These are phyloP conservation scores for Leersia perrieri DNA, from an alignment of 176 grass and related monocot species.

Conservation along the genomic window DNA sequence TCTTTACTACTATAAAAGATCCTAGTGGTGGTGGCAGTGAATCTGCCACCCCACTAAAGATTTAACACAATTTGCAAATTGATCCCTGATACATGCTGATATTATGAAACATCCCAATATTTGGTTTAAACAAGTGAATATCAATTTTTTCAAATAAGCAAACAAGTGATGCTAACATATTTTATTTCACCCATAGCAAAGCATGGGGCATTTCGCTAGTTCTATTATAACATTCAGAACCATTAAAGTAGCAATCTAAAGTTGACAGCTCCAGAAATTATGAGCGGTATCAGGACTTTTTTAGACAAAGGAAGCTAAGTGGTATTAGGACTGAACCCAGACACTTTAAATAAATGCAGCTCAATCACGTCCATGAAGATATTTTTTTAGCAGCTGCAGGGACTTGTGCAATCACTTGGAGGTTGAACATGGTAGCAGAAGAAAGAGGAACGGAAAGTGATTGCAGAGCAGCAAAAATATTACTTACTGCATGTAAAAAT, in stretches of 20 bases:
- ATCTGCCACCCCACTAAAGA: too few relatives aligned
- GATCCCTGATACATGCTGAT: too few relatives aligned
- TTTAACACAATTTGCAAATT: too few relatives aligned
- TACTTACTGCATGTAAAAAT: constrained; percentile 60
- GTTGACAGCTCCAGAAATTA: background rate
- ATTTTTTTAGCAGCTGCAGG: constrained; percentile 9
- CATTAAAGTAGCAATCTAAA: background rate
- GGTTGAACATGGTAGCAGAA: constrained; percentile 8
- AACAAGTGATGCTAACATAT: too few relatives aligned
- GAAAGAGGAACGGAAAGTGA: constrained; percentile 15
- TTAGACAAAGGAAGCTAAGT: too few relatives aligned
- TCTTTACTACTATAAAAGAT: too few relatives aligned
- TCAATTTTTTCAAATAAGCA: too few relatives aligned
- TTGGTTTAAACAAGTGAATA: too few relatives aligned
- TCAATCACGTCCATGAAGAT: constrained; percentile 5
- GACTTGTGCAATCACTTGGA: background rate
- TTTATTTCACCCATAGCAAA: too few relatives aligned
- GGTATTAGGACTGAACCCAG: background rate
- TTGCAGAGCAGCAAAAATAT: background rate
- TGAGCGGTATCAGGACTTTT: background rate
- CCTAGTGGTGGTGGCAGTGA: too few relatives aligned
- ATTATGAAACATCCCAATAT: too few relatives aligned
- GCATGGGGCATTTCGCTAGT: too few relatives aligned
- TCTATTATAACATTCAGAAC: background rate
- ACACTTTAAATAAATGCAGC: constrained; percentile 2